Percentiles rank a stretch among this genome's conserved stretches.
These are phyloP conservation scores for Corymbia citriodora DNA, from an alignment of 441 rosid species.

Conservation along the genomic window DNA sequence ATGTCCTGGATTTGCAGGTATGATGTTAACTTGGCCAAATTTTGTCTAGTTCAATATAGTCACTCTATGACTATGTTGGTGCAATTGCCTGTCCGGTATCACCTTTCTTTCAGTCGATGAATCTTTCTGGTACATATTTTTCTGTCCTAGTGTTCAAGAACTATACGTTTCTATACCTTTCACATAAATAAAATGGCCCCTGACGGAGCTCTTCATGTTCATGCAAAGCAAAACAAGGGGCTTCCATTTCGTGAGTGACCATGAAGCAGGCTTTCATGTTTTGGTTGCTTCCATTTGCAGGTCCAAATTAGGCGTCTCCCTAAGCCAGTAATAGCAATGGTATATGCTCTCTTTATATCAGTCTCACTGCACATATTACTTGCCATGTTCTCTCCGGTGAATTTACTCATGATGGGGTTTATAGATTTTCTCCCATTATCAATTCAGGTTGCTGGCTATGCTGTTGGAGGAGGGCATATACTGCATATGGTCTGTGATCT, in stretches of 20 bases:
- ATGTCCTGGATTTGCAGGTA: slow-evolving; percentile 89
- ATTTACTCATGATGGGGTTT: not conserved
- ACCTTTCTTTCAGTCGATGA: not conserved
- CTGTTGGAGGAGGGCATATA: slow-evolving; percentile 90
- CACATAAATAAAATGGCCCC: not conserved
- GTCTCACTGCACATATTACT: not conserved
- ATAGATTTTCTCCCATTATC: not conserved
- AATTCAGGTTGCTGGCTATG: slow-evolving; percentile 92
- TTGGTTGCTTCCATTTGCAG: slow-evolving; percentile 28
- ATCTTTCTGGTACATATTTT: not conserved
- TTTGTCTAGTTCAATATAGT: not conserved
- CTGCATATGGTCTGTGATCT: slow-evolving; percentile 96
- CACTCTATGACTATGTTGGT: not conserved
- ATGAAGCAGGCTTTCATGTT: not conserved
- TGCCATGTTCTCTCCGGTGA: not conserved
- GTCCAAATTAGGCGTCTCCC: slow-evolving; percentile 90
- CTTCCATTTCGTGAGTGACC: not conserved
- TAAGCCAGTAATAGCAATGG: slow-evolving; percentile 97
- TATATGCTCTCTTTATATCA: slow-evolving; percentile 13
- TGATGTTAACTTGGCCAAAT: not conserved
- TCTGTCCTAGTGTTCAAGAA: not conserved
- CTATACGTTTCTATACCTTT: not conserved
- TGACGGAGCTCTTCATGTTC: not conserved
- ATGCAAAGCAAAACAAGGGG: not conserved
- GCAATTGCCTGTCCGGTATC: not conserved